phyloP scores from a whole-genome alignment of 495 filamentous ascomycete species.

The Podospora australis region DNA sequence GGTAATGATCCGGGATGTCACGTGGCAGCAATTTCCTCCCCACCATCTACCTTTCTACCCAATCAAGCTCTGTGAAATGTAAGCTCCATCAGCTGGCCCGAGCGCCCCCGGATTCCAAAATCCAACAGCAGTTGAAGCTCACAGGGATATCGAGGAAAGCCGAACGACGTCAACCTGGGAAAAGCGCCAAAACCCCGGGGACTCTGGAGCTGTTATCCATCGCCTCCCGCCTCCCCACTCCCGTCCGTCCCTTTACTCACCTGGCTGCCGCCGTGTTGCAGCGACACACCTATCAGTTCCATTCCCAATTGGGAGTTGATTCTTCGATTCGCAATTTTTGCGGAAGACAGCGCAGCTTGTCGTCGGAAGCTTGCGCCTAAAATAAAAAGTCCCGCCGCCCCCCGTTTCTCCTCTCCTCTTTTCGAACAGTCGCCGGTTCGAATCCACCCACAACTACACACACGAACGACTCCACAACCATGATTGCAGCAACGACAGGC shows the following conservation, averaged over 20 bases:
- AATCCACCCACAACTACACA: not conserved
- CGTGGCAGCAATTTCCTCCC: no score
- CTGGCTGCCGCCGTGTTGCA: conserved; percentile 1
- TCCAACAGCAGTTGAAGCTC: conserved; percentile 11
- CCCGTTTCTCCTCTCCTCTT: not conserved
- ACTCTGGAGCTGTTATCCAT: conserved; percentile 18
- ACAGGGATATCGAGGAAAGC: conserved; percentile 13
- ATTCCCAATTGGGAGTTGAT: no score
- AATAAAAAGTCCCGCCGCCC: not conserved
- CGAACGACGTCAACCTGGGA: no score
- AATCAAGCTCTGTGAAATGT: conserved; percentile 28
- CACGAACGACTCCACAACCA: conserved; percentile 4
- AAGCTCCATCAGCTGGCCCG: conserved; percentile 19
- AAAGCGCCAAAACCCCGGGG: conserved; percentile 17
- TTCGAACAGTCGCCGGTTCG: not conserved
- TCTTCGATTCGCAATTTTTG: no score
- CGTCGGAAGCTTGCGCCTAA: not conserved
- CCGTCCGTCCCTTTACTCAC: not conserved
- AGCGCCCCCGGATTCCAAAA: conserved; percentile 15
- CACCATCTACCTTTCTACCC: conserved; percentile 4
- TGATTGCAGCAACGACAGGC: not conserved
- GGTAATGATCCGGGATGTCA: no score
- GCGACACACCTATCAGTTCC: no score
- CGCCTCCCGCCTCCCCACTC: conserved; percentile 22
- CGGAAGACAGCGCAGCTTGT: conserved; percentile 6